These are phyloP conservation scores for Pyrenophora seminiperda DNA, from an alignment of 2,329 filamentous ascomycete species.

Conservation along the genomic window DNA sequence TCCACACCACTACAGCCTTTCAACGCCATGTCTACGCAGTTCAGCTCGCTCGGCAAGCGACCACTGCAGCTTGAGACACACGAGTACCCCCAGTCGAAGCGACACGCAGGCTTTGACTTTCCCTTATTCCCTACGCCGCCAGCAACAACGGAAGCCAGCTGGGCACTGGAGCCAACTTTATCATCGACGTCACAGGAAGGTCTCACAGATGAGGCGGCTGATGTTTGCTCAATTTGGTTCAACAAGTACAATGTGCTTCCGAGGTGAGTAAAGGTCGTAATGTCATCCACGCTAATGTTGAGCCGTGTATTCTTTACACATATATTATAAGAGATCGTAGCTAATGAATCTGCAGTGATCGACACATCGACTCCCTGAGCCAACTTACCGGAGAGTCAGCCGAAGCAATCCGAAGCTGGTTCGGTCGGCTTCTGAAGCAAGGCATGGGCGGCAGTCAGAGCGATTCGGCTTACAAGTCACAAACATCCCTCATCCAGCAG, in stretches of 20 bases:
- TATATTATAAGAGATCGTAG: neutral
- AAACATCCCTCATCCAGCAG: conserved; percentile 36
- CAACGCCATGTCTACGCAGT: conserved; percentile 31
- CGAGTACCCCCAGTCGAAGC: conserved; percentile 43
- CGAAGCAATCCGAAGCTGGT: conserved; percentile 44
- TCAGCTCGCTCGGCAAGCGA: conserved; percentile 36
- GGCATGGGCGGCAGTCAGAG: conserved; percentile 39
- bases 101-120: conserved; percentile 36
- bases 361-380: conserved; percentile 44
- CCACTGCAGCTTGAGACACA: conserved; percentile 37
- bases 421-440: conserved; percentile 44
- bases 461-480: conserved; percentile 48
- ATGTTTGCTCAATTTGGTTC: conserved; percentile 48
- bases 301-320: neutral
- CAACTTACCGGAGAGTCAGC: conserved; percentile 44
- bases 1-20: conserved; percentile 37
- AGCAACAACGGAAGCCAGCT: conserved; percentile 29
- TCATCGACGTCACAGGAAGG: conserved; percentile 31
- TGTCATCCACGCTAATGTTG: neutral
- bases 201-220: conserved; percentile 44
- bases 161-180: conserved; percentile 32
- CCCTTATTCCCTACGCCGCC: conserved; percentile 30
- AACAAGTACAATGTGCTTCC: conserved; percentile 46
- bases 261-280: conserved; percentile 16
- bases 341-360: conserved; percentile 29